Evolutionary conservation across 345 rosid species (phyloP), one percentile per base, ranked within the genome.

Genomic region (Iberis pinnata): DNA sequence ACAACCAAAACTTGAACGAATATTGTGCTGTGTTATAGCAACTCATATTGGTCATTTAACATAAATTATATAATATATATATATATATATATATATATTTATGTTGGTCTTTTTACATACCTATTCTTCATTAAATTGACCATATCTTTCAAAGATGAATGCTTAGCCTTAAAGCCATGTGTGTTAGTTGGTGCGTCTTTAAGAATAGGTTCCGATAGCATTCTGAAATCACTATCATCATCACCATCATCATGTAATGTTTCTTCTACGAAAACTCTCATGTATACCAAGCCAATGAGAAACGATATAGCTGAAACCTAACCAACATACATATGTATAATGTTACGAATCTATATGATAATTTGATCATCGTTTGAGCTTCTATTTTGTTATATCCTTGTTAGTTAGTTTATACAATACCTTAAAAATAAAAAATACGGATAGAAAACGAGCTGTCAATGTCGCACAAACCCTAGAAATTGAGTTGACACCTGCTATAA

Each of bases 191-290:
- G 31, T 47, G 24, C 39, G 56, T n/a, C 22, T 61, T 59, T 64
- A 40, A 82, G 48, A 49, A 89, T 72, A 10, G 90, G 90, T 61
- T 37, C 76, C 2, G 57, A 37, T 38, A 74, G 65, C 46, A 53
- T 63, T 14, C 13, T 29, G 10, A 39, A 12, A 40, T 29, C 19
- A 29, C 9, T 36, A 20, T 9, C 41, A 7, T 46, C 45, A n/a
- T 65, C 25, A 6, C 25, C 70, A 2, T 7, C 45, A 12, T 61
- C 58, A 1, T 56, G 63, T 19, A 61, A 14, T 49, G 72, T 81
- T 27, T 89, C 95, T 68, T 77, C 50, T 22, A 89, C 78, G 44
- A 89, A 83, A 63, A 81, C 43, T 67, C 88, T 81, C 97, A 83
- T 82, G 78, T 89, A 86, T 17, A 70, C 80, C 10, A 65, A 52